Evolutionary conservation across 768 basidiomycete species (phyloP).

Genomic region (Leccinum uliginosum): DNA sequence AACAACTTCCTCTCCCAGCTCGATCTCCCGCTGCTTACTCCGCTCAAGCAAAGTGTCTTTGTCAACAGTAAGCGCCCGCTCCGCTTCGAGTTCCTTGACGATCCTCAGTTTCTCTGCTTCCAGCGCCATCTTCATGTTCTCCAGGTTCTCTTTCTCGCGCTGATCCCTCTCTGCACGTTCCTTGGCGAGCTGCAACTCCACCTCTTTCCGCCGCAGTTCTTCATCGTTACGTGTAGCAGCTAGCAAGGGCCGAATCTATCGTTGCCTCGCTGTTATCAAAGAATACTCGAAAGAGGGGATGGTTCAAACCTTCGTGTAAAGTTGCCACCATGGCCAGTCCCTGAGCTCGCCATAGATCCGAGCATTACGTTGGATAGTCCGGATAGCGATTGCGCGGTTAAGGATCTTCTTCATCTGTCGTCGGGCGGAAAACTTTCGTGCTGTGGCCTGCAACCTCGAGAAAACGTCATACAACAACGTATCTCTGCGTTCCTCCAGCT

Average conservation of each 20-base stretch:
- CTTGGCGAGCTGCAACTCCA: slow-evolving; percentile 73
- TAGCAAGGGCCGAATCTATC: slow-evolving; percentile 84
- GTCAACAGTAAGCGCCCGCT: slow-evolving; percentile 73
- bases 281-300: background rate
- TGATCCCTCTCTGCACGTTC: slow-evolving; percentile 88
- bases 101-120: slow-evolving; percentile 82
- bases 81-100: slow-evolving; percentile 77
- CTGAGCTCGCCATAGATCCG: slow-evolving; percentile 83
- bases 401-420: slow-evolving; percentile 93
- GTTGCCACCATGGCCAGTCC: slow-evolving; percentile 99
- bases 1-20: slow-evolving; percentile 80
- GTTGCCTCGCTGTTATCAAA: slow-evolving; percentile 7
- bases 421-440: slow-evolving; percentile 80
- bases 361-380: slow-evolving; percentile 93
- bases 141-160: slow-evolving; percentile 71
- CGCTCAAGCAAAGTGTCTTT: slow-evolving; percentile 81
- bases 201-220: slow-evolving; percentile 82
- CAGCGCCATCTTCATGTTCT: slow-evolving; percentile 75
- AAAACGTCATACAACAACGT: slow-evolving; percentile 85
- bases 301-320: slow-evolving; percentile 78
- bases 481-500: slow-evolving; percentile 91
- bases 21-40: slow-evolving; percentile 78
- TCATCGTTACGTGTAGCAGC: slow-evolving; percentile 92
- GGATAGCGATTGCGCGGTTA: slow-evolving; percentile 85
- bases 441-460: slow-evolving; percentile 79